Percentiles rank a stretch among this genome's conserved stretches.
Conservation (phyloP, 345 rosid species). For the Salix exigua region DNA sequence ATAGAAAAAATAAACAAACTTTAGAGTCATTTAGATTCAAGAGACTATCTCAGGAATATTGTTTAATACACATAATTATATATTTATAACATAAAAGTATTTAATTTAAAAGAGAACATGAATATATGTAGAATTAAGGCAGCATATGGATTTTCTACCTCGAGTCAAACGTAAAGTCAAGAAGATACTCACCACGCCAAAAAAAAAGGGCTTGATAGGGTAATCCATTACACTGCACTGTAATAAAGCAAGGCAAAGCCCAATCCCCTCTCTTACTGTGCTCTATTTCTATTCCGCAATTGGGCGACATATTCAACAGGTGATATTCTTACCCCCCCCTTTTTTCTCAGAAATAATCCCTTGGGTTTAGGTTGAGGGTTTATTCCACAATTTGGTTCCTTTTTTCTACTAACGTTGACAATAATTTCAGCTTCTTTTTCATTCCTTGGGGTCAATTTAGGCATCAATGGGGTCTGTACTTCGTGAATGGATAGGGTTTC, state of each 20-base stretch:
- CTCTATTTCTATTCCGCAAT: not conserved
- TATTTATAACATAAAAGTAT: no score
- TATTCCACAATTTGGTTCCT: not conserved
- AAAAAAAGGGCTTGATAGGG: conserved; percentile 5
- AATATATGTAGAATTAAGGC: not conserved
- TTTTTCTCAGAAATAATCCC: not conserved
- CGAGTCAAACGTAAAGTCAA: not conserved
- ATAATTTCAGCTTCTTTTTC: not conserved
- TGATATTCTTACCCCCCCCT: not conserved
- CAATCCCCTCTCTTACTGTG: not conserved
- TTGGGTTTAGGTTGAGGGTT: conserved; percentile 33
- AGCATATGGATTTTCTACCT: not conserved
- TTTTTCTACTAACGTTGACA: not conserved
- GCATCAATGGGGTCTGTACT: conserved; percentile 22
- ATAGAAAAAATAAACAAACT: no score
- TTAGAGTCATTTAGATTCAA: no score
- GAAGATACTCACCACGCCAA: not conserved
- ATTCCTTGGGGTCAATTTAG: not conserved
- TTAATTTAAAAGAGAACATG: not conserved
- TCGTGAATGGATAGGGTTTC: conserved; percentile 80
- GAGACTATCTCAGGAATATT: no score
- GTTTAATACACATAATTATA: no score
- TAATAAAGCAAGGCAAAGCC: not conserved
- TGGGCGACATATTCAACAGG: not conserved
- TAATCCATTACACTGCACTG: not conserved